Percentiles rank a stretch among this genome's conserved stretches.
Evolutionary conservation across 805 yeast genomes (phyloP).

Genomic region (Wickerhamomyces bovis): DNA sequence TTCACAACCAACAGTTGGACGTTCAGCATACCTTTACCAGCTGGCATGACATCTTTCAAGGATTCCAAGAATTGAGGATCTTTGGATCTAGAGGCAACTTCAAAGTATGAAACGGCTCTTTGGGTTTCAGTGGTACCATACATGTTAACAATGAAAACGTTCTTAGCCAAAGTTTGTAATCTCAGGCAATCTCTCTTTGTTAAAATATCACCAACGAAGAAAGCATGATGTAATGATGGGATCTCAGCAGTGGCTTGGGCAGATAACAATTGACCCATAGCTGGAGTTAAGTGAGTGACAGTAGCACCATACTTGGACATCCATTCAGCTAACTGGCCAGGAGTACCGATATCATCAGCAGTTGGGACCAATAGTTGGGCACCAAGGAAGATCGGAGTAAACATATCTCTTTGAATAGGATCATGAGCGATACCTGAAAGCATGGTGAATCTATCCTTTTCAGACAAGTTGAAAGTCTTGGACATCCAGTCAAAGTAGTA

Average conservation of each 20-base stretch:
- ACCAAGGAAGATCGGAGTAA: constrained; percentile 94
- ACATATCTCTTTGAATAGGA: constrained; percentile 98
- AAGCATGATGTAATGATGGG: constrained; percentile 87
- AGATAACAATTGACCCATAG: constrained; percentile 96
- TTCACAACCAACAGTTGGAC: constrained; percentile 93
- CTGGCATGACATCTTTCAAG: constrained; percentile 95
- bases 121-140: constrained; percentile 99
- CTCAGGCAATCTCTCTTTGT: constrained; percentile 96
- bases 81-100: constrained; percentile 64
- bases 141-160: constrained; percentile 91
- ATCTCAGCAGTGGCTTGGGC: constrained; percentile 91
- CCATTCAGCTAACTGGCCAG: constrained; percentile 97
- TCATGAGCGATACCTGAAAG: constrained; percentile 98
- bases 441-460: constrained; percentile 90
- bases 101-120: constrained; percentile 93
- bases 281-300: constrained; percentile 97
- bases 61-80: constrained; percentile 73
- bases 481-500: constrained; percentile 99
- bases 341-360: constrained; percentile 96
- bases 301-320: constrained; percentile 87
- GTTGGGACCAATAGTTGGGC: constrained; percentile 93
- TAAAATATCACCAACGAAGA: constrained; percentile 95
- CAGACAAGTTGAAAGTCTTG: constrained; percentile 67
- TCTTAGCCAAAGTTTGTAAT: constrained; percentile 85
- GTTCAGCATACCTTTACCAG: constrained; percentile 95